Evolutionary conservation across 352 stramenopile genomes (phyloP), one percentile per base, ranked within the genome.

Genomic region (Globisporangium paddicum): DNA sequence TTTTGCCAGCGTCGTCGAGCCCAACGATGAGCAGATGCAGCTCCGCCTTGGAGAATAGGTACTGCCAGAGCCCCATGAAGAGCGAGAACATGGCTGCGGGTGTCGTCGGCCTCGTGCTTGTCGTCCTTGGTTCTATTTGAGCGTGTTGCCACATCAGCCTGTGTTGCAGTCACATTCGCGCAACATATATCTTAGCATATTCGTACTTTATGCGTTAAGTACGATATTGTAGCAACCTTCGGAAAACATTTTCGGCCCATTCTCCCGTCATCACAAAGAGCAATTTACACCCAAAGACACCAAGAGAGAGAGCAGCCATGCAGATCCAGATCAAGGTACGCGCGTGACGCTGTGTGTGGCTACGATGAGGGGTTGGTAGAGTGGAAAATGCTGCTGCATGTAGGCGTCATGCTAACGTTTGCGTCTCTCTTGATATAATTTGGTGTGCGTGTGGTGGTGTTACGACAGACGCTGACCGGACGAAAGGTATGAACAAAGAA

Each of bases 1-100:
- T 97, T 84, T 97, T 97, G 60, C 90, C 90, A 44, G 90, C 89
- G 62, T 97, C 84, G 64, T 97, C 90, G 59, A 97, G 78, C 32
- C 90, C 90, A 42, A 97, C 84, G 62, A 97, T 96, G 37, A 97
- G 80, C 48, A 97, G 67, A 72, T 96, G 89, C 48, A 96, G 76
- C 71, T 97, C 87, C 28, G 80, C 82, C 63, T 92, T 94, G 41
- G 78, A 82, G 66, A 95, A 94, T 53, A 94, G 75, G 74, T 89
- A 94, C 49, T 71, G 66, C 81, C 81, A 94, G 26, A 95, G 70
- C 14, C 85, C 86, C 61, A 79, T 73, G 41, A 96, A 73, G 34
- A 96, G 70, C 60, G 87, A 94, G 64, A 96, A 94, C 87, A 95
- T 95, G 21, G 46, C 25, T n/a, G 41, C n/a, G n/a, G n/a, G n/a